These are phyloP conservation scores for Zymoseptoria pseudotritici DNA, from an alignment of 2,329 filamentous ascomycete genomes.

Conservation along the genomic window DNA sequence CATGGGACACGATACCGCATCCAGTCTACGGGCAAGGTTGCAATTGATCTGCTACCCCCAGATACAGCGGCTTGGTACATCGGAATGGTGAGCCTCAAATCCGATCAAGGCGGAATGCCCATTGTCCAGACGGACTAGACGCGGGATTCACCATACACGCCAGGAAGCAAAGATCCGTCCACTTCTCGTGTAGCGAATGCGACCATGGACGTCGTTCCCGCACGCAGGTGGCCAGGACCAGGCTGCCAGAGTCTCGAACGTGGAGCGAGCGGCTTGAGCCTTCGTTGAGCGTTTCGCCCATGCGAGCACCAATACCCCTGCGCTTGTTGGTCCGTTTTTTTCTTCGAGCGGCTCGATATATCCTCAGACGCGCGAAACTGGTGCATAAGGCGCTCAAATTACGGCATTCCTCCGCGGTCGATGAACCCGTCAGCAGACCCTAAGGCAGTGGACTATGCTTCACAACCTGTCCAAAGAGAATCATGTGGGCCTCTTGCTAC, in stretches of 20 bases:
- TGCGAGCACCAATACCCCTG: neutral
- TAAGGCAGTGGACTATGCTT: neutral
- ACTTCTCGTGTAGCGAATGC: too few species aligned
- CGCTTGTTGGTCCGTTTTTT: neutral
- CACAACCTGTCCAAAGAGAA: neutral
- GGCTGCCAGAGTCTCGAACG: neutral
- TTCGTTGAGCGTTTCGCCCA: neutral
- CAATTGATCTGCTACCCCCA: too few species aligned
- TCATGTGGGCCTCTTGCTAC: neutral
- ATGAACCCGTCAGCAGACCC: neutral
- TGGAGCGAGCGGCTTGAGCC: neutral
- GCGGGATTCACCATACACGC: too few species aligned
- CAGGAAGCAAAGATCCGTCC: too few species aligned
- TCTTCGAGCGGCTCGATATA: neutral
- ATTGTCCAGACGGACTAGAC: too few species aligned
- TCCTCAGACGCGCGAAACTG: neutral
- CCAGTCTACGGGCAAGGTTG: too few species aligned
- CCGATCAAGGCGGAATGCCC: too few species aligned
- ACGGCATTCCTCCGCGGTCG: neutral
- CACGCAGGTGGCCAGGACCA: neutral
- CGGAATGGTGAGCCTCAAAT: too few species aligned
- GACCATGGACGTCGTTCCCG: too few species aligned
- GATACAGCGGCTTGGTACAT: too few species aligned
- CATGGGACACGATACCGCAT: too few species aligned
- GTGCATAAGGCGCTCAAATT: neutral